Conservation (phyloP, 2,329 filamentous ascomycete genomes). For the Sarocladiaceae sp. region DNA sequence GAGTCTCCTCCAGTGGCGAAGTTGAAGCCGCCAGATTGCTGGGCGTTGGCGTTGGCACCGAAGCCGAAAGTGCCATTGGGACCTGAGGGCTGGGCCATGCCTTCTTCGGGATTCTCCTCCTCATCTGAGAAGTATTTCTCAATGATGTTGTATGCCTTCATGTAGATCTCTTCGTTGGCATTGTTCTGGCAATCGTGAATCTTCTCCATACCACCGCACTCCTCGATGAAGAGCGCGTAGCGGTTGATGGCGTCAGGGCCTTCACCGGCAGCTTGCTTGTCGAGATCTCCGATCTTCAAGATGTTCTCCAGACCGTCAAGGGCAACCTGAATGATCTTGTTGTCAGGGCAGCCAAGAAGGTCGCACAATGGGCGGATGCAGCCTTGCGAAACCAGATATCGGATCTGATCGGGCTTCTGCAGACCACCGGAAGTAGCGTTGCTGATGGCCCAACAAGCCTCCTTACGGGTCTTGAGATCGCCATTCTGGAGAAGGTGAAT, state of each 20-base stretch:
- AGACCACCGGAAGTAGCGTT: constrained; percentile 96
- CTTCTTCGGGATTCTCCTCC: constrained; percentile 85
- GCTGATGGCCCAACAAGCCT: constrained; percentile 99
- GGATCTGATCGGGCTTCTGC: constrained; percentile 98
- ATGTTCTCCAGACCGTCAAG: constrained; percentile 98
- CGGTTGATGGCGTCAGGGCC: constrained; percentile 82
- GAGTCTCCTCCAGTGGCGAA: constrained; percentile 71
- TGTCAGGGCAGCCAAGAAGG: constrained; percentile 91
- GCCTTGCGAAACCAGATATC: constrained; percentile 87
- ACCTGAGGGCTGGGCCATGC: constrained; percentile 65
- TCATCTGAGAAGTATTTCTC: constrained; percentile 99
- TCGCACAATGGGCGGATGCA: constrained; percentile 98
- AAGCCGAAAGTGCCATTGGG: constrained; percentile 76
- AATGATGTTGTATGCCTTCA: constrained; percentile 99
- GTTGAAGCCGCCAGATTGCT: constrained; percentile 82
- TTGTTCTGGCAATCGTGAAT: constrained; percentile 99
- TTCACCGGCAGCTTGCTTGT: constrained; percentile 83
- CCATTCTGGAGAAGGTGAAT: constrained; percentile 96
- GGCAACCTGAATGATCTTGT: constrained; percentile 99
- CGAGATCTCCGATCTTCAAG: constrained; percentile 97
- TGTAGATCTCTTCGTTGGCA: constrained; percentile 99
- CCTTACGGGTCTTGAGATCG: constrained; percentile 98
- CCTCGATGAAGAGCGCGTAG: constrained; percentile 96
- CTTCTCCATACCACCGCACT: constrained; percentile 99
- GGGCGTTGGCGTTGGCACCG: constrained; percentile 53